phyloP scores from a whole-genome alignment of 73 alveolate genomes.

The Paraurostyla sp. region DNA sequence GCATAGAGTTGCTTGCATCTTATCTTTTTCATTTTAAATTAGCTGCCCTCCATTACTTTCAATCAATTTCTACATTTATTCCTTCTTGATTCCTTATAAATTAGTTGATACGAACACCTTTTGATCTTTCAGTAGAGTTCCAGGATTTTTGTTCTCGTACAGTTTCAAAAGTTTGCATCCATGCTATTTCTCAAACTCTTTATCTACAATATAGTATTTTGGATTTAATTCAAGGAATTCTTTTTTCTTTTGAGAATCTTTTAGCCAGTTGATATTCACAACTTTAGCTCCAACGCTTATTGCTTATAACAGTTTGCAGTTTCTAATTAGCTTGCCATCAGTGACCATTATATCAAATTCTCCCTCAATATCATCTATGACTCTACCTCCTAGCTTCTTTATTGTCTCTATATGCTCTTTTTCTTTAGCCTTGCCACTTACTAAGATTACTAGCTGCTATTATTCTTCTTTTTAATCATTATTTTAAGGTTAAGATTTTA shows the following conservation, averaged over 20 bases:
- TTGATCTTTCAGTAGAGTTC: not conserved
- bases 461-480: not conserved
- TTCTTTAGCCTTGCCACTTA: constrained; percentile 48
- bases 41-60: constrained; percentile 35
- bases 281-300: constrained; percentile 37
- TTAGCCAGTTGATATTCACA: constrained; percentile 17
- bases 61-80: not conserved
- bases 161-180: not conserved
- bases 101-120: not conserved
- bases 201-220: not conserved
- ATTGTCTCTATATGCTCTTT: not conserved
- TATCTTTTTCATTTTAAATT: not conserved
- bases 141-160: constrained; percentile 10
- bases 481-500: not conserved
- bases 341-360: constrained; percentile 42
- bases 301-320: constrained; percentile 20
- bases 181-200: constrained; percentile 18
- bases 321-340: constrained; percentile 40
- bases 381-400: constrained; percentile 42
- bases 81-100: not conserved
- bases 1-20: not conserved
- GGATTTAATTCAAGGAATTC: not conserved
- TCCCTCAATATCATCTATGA: constrained; percentile 29
- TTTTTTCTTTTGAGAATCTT: not conserved
- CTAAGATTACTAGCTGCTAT: not conserved